Base-by-base conservation (phyloP, 805 yeast genomes). In the Candida tammaniensis region DNA sequence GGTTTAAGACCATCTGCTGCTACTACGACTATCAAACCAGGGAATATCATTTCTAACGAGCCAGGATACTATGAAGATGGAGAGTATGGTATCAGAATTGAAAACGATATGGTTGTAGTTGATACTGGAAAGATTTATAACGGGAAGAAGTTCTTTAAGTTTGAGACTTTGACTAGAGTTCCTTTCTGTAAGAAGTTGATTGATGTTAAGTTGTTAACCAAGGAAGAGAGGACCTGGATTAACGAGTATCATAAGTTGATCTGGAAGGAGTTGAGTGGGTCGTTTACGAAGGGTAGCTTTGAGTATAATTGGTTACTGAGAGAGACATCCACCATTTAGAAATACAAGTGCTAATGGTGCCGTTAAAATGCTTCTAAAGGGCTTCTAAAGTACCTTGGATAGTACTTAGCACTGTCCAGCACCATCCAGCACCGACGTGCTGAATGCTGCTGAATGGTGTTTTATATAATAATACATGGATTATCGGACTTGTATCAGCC, bases 141-240 rank as follows among this genome's bases (percentile, higher is more conserved):
- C 35, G 85, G 77, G 31, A 69, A 66, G 45, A 59, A 63, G 38
- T 82, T 76, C 51, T 72, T 77, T 31, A 77, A 75, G 40, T 88
- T 93, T 55, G 95, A 86, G 42, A 87, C 95, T 45, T 64, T 87
- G 33, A 91, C 98, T 0, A 58, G 80, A 47, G 85, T 86, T 14
- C 98, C 98, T 13, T 83, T 84, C 58, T 86, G 95, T 56, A 40
- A 28, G 25, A 78, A 75, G 32, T 70, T 91, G 52, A 87, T 89
- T 39, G 86, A 88, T 52, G 55, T 47, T 6, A 44, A 49, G 5
- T 45, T 86, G 52, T 67, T 91, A 46, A 69, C 74, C 1, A 40
- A 43, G 0, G 81, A 76, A 12, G 97, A 91, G 58, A 70, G 70
- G 37, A 47, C 54, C 1, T 80, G 87, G 81, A 66, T 93, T 40